Base-by-base conservation (phyloP, 768 basidiomycete genomes). In the Phylloporus arenicola region DNA sequence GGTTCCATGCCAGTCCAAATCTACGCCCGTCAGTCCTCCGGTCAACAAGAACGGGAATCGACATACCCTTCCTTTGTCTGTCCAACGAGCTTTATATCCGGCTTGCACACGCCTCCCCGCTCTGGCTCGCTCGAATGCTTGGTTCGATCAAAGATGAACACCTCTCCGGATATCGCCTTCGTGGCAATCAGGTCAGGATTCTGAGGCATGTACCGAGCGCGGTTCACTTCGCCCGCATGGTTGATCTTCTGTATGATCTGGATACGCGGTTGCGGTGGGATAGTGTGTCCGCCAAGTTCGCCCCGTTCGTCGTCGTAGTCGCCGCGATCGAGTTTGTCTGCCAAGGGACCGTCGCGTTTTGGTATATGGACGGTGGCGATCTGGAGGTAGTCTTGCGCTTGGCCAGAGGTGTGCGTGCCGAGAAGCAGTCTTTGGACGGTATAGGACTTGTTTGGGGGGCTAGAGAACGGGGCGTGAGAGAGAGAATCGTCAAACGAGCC, bases 181-280 rank as follows among this genome's bases (percentile, higher is more conserved):
- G 95, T 98, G 13, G 96, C 96, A 57, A 99, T 88, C 57, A 99
- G 70, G 70, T 98, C 91, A 2, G 93, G 90, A 63, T 98, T 99
- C 70, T 98, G 95, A 6, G 96, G 96, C 94, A 98, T 98, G 68
- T 98, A 99, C 46, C 96, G 83, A 53, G 96, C 96, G 39, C 93
- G 76, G 70, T 99, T 99, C 63, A 98, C 91, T 67, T 99, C 96
- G 37, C 92, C 91, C 4, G 79, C 78, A 68, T 99, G 96, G 67
- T 93, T 94, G 72, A 99, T 98, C 57, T 81, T 84, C 67, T 99
- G 96, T 29, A 84, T 88, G 68, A 95, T 82, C 61, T 88, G 86
- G 54, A 98, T 84, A 22, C 91, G 82, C 2, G 94, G 87, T 48
- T 85, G 78, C n/a, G 86, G 80, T 3, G 88, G 85, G 33, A 92